Percentiles rank a stretch among this genome's conserved stretches.
Conservation (phyloP, 805 yeast genomes). For the Yamadazyma kitorensis region DNA sequence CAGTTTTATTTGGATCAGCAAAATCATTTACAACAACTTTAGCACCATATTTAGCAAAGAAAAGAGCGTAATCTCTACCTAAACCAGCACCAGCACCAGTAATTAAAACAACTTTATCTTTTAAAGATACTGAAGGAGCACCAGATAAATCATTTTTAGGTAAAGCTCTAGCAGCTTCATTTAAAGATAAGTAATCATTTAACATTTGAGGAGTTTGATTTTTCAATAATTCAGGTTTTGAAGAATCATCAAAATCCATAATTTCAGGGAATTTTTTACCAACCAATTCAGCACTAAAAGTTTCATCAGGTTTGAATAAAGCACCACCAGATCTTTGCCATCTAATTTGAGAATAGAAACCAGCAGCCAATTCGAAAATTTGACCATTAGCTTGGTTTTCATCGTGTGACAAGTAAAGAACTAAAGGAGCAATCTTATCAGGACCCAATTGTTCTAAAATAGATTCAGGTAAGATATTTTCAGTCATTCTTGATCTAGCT, state of each 20-base stretch:
- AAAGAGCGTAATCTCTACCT: slow-evolving; percentile 85
- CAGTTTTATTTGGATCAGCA: slow-evolving; percentile 68
- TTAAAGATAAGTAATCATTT: slow-evolving; percentile 65
- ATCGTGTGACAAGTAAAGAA: slow-evolving; percentile 74
- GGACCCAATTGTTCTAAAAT: slow-evolving; percentile 78
- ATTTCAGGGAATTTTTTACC: slow-evolving; percentile 64
- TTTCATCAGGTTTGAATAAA: slow-evolving; percentile 70
- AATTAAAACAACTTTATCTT: slow-evolving; percentile 81
- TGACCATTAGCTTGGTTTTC: slow-evolving; percentile 61
- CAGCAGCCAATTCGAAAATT: slow-evolving; percentile 91
- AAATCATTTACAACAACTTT: slow-evolving; percentile 93
- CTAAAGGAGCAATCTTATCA: slow-evolving; percentile 89
- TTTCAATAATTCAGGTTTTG: slow-evolving; percentile 47
- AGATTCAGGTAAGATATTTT: slow-evolving; percentile 81
- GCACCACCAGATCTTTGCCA: slow-evolving; percentile 94
- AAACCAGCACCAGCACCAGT: slow-evolving; percentile 97
- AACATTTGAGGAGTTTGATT: slow-evolving; percentile 68
- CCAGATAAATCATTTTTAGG: slow-evolving; percentile 48
- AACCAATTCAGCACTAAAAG: slow-evolving; percentile 84
- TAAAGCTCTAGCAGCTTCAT: slow-evolving; percentile 48
- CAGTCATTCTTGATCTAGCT: slow-evolving; percentile 96
- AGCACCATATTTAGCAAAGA: slow-evolving; percentile 89
- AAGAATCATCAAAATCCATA: slow-evolving; percentile 56
- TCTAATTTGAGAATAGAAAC: slow-evolving; percentile 84
- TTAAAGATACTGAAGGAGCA: slow-evolving; percentile 52